Conservation (phyloP, 305 asterid genomes). For the Fraxinus greggii region DNA sequence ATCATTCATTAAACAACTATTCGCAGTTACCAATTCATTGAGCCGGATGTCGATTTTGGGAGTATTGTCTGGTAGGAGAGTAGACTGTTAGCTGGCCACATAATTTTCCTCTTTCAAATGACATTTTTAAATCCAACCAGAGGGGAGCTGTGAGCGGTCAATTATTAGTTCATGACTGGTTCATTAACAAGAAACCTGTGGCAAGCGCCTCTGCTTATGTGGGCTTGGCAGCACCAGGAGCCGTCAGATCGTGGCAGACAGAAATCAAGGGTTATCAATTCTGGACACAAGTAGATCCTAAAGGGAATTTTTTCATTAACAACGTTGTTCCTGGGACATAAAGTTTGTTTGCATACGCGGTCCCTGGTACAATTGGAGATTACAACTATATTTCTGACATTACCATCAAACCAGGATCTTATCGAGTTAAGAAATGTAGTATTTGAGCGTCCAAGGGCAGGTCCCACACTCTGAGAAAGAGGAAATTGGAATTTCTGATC, state of each 20-base stretch:
- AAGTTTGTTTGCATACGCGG: conserved; percentile 50
- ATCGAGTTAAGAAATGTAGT: conserved; percentile 18
- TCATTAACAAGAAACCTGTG: conserved; percentile 8
- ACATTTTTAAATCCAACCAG: conserved; percentile 41
- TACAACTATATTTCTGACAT: conserved; percentile 36
- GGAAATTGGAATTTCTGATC: conserved; percentile 74
- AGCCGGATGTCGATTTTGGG: too few species aligned
- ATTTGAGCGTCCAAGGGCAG: conserved; percentile 51
- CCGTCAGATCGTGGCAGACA: conserved; percentile 63
- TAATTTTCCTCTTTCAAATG: conserved; percentile 44
- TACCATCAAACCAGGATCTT: conserved; percentile 35
- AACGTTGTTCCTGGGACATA: conserved; percentile 46
- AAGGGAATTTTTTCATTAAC: conserved; percentile 43
- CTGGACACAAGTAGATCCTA: conserved; percentile 45
- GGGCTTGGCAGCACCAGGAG: conserved; percentile 67
- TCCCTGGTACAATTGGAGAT: conserved; percentile 51
- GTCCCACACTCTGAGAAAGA: conserved; percentile 45
- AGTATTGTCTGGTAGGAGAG: too few species aligned
- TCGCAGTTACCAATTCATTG: too few species aligned
- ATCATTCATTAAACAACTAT: too few species aligned
- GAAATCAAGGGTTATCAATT: conserved; percentile 83
- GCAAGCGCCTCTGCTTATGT: conserved; percentile 42
- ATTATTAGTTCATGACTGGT: conserved; percentile 53
- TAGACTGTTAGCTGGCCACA: conserved; percentile 49
- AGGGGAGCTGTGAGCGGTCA: conserved; percentile 53